Conservation (phyloP, 2,329 filamentous ascomycete genomes). For the Penicillium sp. region DNA sequence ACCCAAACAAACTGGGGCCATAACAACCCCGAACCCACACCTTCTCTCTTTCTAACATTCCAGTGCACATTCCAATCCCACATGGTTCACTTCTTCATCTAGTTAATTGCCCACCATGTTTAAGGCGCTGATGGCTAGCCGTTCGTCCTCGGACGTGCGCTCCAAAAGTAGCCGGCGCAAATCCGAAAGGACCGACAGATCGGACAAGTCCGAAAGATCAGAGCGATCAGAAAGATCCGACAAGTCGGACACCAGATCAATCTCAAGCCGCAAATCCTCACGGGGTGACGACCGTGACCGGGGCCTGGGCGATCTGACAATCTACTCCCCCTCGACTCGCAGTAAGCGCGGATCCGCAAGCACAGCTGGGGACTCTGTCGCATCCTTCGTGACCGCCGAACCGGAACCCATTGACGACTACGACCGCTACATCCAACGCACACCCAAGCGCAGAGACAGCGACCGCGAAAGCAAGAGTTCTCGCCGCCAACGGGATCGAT, state of each 20-base stretch:
- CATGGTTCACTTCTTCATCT: constrained; percentile 28
- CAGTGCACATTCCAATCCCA: constrained; percentile 16
- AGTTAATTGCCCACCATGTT: constrained; percentile 40
- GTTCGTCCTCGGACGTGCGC: constrained; percentile 35
- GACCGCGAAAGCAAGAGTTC: constrained; percentile 27
- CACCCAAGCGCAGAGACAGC: constrained; percentile 28
- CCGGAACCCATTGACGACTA: constrained; percentile 30
- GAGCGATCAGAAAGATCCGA: constrained; percentile 15
- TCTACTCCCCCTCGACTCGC: constrained; percentile 26
- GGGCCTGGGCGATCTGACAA: constrained; percentile 37
- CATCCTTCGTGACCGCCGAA: constrained; percentile 45
- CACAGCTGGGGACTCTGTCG: constrained; percentile 32
- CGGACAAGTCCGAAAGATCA: constrained; percentile 19
- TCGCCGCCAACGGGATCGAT: constrained; percentile 29
- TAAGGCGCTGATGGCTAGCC: constrained; percentile 41
- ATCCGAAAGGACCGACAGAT: constrained; percentile 18
- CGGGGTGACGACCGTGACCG: constrained; percentile 51
- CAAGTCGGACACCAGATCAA: constrained; percentile 34
- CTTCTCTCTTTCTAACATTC: constrained; percentile 6
- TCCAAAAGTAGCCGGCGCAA: constrained; percentile 38
- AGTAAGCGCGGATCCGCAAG: constrained; percentile 31
- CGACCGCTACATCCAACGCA: constrained; percentile 32
- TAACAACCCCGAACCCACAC: constrained; percentile 19
- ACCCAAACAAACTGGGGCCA: constrained; percentile 26
- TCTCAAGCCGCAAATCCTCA: constrained; percentile 42